Conservation (phyloP, 129 eudicot species). For the Flaveria brownii region DNA sequence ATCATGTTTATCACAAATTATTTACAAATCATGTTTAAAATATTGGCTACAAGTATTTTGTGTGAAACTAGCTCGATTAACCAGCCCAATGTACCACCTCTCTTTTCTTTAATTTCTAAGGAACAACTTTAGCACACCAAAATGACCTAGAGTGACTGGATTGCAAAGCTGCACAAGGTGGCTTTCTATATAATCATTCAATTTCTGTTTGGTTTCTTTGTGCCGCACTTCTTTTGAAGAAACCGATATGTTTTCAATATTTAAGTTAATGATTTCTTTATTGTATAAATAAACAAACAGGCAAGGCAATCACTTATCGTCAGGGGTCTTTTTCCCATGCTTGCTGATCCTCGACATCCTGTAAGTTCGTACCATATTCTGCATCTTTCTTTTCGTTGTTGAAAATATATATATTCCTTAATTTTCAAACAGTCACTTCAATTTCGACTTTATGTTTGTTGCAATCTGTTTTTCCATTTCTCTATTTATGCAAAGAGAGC, state of each 20-base stretch:
- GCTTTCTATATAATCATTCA: neutral
- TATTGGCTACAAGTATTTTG: no score
- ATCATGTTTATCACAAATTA: no score
- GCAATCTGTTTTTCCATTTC: neutral
- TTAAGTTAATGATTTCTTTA: slow-evolving; percentile 16
- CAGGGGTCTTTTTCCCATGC: slow-evolving; percentile 95
- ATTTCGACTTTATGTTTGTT: neutral
- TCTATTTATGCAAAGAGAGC: neutral
- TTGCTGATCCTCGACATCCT: slow-evolving; percentile 97
- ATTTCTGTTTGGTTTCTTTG: slow-evolving; percentile 4
- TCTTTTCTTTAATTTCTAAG: no score
- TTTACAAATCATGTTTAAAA: no score
- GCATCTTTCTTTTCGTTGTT: neutral
- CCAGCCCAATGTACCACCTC: no score
- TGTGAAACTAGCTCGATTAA: no score
- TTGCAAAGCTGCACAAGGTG: no score
- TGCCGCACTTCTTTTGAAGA: slow-evolving; percentile 16
- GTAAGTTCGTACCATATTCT: slow-evolving; percentile 49
- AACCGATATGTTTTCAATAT: neutral
- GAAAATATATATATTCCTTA: neutral
- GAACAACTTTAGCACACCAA: no score
- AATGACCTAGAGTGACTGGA: no score
- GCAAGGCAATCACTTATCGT: slow-evolving; percentile 93
- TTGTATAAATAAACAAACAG: slow-evolving; percentile 41
- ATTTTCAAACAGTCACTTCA: neutral